Evolutionary conservation across 2,329 filamentous ascomycete genomes (phyloP).

Genomic region (Pestalotiopsis sp.): DNA sequence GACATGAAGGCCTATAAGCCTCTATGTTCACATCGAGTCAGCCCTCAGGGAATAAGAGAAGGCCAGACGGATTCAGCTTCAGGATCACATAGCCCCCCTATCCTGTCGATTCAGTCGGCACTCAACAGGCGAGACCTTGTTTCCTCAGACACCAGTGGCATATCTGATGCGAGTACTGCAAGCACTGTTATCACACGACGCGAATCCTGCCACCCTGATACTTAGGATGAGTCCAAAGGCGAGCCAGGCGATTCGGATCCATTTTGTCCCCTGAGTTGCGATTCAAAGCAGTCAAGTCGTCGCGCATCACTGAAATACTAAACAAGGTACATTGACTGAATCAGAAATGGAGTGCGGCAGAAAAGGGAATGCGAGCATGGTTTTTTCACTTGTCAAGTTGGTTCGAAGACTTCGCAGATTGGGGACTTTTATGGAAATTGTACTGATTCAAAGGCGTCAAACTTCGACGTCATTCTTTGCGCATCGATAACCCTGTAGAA

Average conservation of each 20-base stretch:
- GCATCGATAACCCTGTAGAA: too few species aligned
- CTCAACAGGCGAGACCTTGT: neutral
- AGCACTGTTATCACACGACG: neutral
- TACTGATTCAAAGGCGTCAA: too few species aligned
- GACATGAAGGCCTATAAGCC: neutral
- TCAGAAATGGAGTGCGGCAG: neutral
- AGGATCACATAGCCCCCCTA: neutral
- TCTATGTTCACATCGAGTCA: neutral
- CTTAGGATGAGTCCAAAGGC: conserved; percentile 26
- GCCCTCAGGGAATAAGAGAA: neutral
- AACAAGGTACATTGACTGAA: conserved; percentile 1
- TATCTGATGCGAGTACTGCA: neutral
- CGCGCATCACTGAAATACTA: neutral
- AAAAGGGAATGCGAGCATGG: too few species aligned
- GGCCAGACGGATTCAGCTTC: neutral
- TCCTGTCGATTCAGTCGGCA: neutral
- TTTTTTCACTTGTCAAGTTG: too few species aligned
- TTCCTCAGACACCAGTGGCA: neutral
- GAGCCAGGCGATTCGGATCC: conserved; percentile 31
- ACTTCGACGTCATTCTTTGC: too few species aligned
- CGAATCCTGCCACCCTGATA: conserved; percentile 25
- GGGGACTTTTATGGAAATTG: too few species aligned
- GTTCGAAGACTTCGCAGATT: too few species aligned
- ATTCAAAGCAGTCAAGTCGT: conserved; percentile 12
- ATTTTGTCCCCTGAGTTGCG: conserved; percentile 26